These are phyloP conservation scores for Oryza glumipatula DNA, from an alignment of 176 grass and related monocot species.

Conservation along the genomic window DNA sequence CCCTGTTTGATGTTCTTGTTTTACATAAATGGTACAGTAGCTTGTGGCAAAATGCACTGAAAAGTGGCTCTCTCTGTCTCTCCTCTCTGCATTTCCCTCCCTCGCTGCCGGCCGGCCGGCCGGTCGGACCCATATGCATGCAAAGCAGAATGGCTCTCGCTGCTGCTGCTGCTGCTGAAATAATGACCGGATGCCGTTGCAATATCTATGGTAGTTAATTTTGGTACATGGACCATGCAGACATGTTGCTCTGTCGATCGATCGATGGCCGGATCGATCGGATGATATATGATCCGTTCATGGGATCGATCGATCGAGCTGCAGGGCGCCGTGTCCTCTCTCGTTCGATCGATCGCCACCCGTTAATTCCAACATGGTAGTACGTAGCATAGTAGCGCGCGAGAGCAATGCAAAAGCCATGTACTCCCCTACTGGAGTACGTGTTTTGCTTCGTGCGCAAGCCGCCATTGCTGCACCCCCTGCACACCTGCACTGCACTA, in stretches of 20 bases:
- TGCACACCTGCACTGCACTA: neutral
- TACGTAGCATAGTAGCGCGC: too few relatives aligned
- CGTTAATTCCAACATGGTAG: too few relatives aligned
- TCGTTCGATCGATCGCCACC: too few relatives aligned
- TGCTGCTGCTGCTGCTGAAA: neutral
- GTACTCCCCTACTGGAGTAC: too few relatives aligned
- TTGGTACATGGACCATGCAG: neutral
- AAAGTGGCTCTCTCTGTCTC: slow-evolving; percentile 31
- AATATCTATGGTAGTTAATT: too few relatives aligned
- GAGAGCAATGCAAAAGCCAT: neutral
- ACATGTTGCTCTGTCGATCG: neutral
- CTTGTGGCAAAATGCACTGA: slow-evolving; percentile 4
- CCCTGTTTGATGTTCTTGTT: slow-evolving; percentile 1
- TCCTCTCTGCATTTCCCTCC: neutral
- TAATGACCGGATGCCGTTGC: neutral
- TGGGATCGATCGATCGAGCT: neutral
- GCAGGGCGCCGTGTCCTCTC: too few relatives aligned
- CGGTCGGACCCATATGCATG: neutral
- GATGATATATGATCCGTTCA: too few relatives aligned
- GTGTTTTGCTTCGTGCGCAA: neutral
- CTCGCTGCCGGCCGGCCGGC: slow-evolving; percentile 19
- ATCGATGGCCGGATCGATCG: too few relatives aligned
- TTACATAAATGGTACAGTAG: neutral
- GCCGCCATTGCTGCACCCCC: too few relatives aligned
- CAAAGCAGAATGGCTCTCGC: slow-evolving; percentile 15